Conservation (phyloP, 2,329 filamentous ascomycete species). For the Fusarium sp. region DNA sequence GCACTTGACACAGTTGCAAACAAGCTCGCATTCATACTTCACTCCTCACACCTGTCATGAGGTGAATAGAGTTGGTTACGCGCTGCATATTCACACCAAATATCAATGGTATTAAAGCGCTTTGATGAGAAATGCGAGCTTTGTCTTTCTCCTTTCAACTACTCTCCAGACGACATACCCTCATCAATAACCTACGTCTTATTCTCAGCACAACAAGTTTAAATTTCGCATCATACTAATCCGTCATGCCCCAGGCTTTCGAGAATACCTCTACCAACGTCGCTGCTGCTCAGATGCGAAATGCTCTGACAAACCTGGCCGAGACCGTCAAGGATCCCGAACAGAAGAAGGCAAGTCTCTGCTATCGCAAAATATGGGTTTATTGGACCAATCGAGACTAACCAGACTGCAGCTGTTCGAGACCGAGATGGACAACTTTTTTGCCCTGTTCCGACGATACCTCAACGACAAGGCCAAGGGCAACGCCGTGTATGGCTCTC, state of each 20-base stretch:
- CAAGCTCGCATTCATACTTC: background rate
- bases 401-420: slow-evolving; percentile 78
- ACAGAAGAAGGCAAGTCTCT: slow-evolving; percentile 79
- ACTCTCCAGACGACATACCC: background rate
- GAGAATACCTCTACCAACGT: slow-evolving; percentile 99
- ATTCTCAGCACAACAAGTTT: background rate
- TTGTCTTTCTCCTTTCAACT: background rate
- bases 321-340: slow-evolving; percentile 88
- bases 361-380: background rate
- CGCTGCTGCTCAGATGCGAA: slow-evolving; percentile 98
- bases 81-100: background rate
- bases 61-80: slow-evolving; percentile 2
- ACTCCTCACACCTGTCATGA: background rate
- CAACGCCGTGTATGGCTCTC: slow-evolving; percentile 76
- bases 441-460: slow-evolving; percentile 97
- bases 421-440: slow-evolving; percentile 99
- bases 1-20: background rate
- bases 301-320: slow-evolving; percentile 90
- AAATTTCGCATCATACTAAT: slow-evolving; percentile 41
- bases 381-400: background rate
- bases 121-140: background rate
- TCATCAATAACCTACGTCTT: background rate
- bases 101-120: background rate
- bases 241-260: slow-evolving; percentile 75
- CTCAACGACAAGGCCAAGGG: slow-evolving; percentile 99